Evolutionary conservation across 2,329 filamentous ascomycete genomes (phyloP).

Genomic region (Chlorencoelia australis): DNA sequence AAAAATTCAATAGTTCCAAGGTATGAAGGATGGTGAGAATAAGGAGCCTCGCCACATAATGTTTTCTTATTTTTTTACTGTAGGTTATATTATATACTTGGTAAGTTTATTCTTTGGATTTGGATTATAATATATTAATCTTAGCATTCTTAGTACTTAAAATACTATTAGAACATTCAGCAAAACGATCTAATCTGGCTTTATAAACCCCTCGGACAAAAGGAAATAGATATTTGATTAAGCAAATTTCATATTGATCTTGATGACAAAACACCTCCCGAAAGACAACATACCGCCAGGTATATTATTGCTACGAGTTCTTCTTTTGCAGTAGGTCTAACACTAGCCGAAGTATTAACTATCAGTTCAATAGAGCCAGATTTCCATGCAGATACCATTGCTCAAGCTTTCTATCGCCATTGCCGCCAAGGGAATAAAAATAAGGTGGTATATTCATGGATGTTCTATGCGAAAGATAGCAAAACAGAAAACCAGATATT

Average conservation of each 20-base stretch:
- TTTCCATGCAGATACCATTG: conserved; percentile 1
- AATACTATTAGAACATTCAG: background rate
- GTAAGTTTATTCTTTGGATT: background rate
- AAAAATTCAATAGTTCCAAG: background rate
- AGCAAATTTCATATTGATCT: background rate
- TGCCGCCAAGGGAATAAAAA: conserved; percentile 2
- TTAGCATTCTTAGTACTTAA: background rate
- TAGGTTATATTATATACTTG: background rate
- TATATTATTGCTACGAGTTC: conserved; percentile 2
- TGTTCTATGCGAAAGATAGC: background rate
- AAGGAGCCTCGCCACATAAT: background rate
- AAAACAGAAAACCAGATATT: background rate
- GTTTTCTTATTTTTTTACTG: conserved; percentile 1
- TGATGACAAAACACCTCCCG: background rate
- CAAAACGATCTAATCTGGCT: background rate
- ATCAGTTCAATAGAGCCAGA: background rate
- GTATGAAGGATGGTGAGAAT: background rate
- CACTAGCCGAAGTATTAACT: background rate
- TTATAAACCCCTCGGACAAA: background rate
- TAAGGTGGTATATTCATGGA: conserved; percentile 1
- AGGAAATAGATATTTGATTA: background rate
- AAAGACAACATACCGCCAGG: background rate
- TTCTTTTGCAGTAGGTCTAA: conserved; percentile 1
- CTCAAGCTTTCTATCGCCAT: conserved; percentile 1
- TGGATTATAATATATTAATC: background rate